Evolutionary conservation across 2,329 filamentous ascomycete genomes (phyloP).

Genomic region (Thielaviopsis euricoi): DNA sequence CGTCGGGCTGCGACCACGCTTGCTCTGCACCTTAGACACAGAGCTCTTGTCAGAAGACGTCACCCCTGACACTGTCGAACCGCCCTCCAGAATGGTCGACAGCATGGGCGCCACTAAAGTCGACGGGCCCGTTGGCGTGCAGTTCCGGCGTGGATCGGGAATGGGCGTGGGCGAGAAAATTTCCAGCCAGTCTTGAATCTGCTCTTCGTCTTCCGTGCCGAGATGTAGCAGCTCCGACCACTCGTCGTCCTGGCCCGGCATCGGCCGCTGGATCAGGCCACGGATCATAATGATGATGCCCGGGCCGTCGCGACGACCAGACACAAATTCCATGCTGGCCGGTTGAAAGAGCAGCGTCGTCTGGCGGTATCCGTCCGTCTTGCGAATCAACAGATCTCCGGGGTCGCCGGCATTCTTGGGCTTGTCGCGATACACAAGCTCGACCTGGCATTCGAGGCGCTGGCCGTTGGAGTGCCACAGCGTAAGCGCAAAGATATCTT

Average conservation of each 20-base stretch:
- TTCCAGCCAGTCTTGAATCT: constrained; percentile 71
- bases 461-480: constrained; percentile 81
- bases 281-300: constrained; percentile 80
- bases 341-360: constrained; percentile 85
- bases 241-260: constrained; percentile 38
- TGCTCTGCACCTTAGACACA: constrained; percentile 9
- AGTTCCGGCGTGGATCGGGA: constrained; percentile 19
- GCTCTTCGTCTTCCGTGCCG: constrained; percentile 56
- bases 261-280: constrained; percentile 24
- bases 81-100: constrained; percentile 9
- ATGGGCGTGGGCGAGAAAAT: constrained; percentile 39
- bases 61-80: constrained; percentile 7
- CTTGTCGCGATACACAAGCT: constrained; percentile 74
- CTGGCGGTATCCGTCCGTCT: constrained; percentile 59
- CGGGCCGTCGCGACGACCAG: constrained; percentile 57
- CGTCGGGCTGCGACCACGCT: constrained; percentile 5
- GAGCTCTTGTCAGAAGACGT: background rate
- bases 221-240: constrained; percentile 82
- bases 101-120: constrained; percentile 1
- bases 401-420: constrained; percentile 45
- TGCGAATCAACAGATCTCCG: constrained; percentile 83
- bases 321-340: constrained; percentile 54
- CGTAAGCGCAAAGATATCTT: constrained; percentile 79
- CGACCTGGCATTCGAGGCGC: constrained; percentile 72
- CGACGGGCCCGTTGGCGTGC: constrained; percentile 2